Conservation (phyloP, 2,329 filamentous ascomycete species). For the Xylaria sp. region DNA sequence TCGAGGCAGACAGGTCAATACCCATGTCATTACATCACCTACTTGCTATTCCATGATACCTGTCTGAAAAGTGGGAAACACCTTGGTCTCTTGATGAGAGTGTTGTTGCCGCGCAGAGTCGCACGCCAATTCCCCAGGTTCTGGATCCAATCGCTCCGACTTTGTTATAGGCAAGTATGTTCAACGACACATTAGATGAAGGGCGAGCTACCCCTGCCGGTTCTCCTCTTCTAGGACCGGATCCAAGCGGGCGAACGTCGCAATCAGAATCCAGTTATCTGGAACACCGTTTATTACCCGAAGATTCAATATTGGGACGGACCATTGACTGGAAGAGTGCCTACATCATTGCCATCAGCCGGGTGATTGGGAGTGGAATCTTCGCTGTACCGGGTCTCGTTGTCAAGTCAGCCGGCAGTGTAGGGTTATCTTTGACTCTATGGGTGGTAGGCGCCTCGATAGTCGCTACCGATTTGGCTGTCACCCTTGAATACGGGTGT, state of each 20-base stretch:
- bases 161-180: constrained; percentile 5
- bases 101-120: background rate
- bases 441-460: constrained; percentile 60
- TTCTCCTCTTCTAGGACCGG: background rate
- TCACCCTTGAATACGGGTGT: constrained; percentile 63
- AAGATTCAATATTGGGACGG: constrained; percentile 53
- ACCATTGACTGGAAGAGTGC: constrained; percentile 58
- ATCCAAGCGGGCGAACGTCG: constrained; percentile 18
- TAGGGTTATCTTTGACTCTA: constrained; percentile 55
- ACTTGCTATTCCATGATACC: background rate
- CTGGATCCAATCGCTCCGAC: background rate
- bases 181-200: constrained; percentile 1
- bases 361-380: constrained; percentile 65
- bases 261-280: constrained; percentile 33
- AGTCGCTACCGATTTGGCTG: constrained; percentile 54
- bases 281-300: constrained; percentile 55
- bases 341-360: constrained; percentile 62
- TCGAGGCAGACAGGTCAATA: background rate
- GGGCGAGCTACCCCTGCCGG: constrained; percentile 10
- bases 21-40: background rate
- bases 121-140: constrained; percentile 9
- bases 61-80: background rate
- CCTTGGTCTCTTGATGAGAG: background rate
- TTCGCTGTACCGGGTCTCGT: constrained; percentile 68
- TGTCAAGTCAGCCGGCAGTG: constrained; percentile 59